Conservation (phyloP, 352 stramenopile species). For the Phytophthora cryptogea region DNA sequence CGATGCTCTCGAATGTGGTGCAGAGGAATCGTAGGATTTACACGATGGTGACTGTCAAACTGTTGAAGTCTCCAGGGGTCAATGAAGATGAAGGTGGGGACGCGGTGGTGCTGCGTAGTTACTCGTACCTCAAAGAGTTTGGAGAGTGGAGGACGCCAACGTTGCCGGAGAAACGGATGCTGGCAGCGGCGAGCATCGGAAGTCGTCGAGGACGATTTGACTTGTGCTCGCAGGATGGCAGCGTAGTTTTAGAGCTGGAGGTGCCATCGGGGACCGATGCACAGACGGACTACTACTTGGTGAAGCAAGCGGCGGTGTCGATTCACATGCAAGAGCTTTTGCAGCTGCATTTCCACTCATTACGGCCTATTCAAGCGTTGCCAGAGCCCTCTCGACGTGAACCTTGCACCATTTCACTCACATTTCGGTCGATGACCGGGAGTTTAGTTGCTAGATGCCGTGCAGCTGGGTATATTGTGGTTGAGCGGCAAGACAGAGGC, state of each 20-base stretch:
- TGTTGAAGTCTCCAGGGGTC: slow-evolving; percentile 16
- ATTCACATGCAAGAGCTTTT: slow-evolving; percentile 58
- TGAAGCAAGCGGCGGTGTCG: slow-evolving; percentile 47
- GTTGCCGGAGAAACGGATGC: slow-evolving; percentile 38
- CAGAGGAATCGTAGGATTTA: slow-evolving; percentile 59
- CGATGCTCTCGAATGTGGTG: slow-evolving; percentile 68
- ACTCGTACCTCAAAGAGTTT: slow-evolving; percentile 67
- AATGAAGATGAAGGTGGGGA: not conserved
- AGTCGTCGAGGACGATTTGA: slow-evolving; percentile 48
- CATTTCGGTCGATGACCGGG: slow-evolving; percentile 31
- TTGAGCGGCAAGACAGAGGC: slow-evolving; percentile 24
- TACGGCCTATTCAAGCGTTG: slow-evolving; percentile 34
- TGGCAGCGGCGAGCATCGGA: slow-evolving; percentile 27
- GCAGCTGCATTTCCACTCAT: slow-evolving; percentile 41
- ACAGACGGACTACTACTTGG: slow-evolving; percentile 64
- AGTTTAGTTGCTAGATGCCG: slow-evolving; percentile 5
- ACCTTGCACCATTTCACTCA: slow-evolving; percentile 40
- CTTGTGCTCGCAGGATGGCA: slow-evolving; percentile 55
- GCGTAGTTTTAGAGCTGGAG: slow-evolving; percentile 52
- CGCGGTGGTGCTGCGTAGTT: slow-evolving; percentile 33
- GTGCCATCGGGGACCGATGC: slow-evolving; percentile 53
- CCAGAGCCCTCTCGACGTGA: slow-evolving; percentile 8
- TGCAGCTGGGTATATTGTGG: slow-evolving; percentile 14
- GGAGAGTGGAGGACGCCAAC: slow-evolving; percentile 51
- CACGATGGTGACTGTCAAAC: slow-evolving; percentile 53